Conservation (phyloP, 352 stramenopile genomes). For the Globisporangium emineosum region DNA sequence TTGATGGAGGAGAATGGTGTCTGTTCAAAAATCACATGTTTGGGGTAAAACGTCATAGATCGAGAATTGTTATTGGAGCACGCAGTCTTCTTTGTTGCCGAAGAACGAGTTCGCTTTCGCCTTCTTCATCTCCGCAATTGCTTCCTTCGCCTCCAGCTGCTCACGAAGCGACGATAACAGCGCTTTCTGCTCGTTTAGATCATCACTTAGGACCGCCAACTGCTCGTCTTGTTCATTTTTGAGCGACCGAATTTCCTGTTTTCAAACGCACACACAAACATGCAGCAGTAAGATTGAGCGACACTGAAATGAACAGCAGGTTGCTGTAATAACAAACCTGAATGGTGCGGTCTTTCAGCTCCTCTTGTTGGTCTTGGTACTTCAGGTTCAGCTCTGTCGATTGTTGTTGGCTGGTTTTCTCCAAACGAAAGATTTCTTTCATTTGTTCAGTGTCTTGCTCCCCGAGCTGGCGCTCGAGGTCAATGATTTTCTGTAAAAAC, state of each 20-base stretch:
- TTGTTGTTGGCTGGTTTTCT: conserved; percentile 53
- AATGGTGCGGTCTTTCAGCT: conserved; percentile 57
- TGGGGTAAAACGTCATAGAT: not conserved
- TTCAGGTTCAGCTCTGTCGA: conserved; percentile 34
- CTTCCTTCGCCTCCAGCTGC: conserved; percentile 50
- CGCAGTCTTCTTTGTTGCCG: conserved; percentile 47
- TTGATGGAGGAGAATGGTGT: not conserved
- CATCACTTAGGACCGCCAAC: conserved; percentile 34
- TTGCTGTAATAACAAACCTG: conserved; percentile 32
- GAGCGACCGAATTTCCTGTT: conserved; percentile 52
- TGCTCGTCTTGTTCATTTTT: conserved; percentile 65
- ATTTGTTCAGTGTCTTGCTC: conserved; percentile 66
- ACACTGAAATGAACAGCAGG: not conserved
- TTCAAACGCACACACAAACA: not conserved
- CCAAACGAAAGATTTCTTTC: conserved; percentile 56
- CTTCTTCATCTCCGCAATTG: conserved; percentile 31
- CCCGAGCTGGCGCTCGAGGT: conserved; percentile 58
- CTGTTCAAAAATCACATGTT: not conserved
- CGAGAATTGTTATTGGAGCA: conserved; percentile 38
- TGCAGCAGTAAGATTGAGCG: not conserved
- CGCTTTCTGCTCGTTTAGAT: conserved; percentile 53
- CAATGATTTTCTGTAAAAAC: conserved; percentile 56
- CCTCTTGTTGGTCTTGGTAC: conserved; percentile 55
- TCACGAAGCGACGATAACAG: conserved; percentile 45
- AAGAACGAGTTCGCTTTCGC: conserved; percentile 39